phyloP scores from a whole-genome alignment of 179 eudicot genomes.

The Silene noctiflora region DNA sequence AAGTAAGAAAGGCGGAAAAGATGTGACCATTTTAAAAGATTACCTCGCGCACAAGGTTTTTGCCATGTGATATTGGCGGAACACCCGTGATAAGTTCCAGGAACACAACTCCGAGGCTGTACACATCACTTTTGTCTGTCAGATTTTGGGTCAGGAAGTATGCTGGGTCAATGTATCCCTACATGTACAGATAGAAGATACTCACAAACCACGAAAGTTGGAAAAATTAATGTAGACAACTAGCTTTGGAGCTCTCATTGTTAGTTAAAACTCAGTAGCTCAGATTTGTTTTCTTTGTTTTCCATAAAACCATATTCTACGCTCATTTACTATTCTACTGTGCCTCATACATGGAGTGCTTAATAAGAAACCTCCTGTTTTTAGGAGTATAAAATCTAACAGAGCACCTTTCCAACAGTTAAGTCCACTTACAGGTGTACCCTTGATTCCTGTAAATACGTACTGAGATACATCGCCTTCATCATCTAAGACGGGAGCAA shows the following conservation, averaged over 20 bases:
- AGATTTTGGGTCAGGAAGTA: slow-evolving; percentile 61
- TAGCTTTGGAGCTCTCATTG: too few species aligned
- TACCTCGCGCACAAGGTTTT: slow-evolving; percentile 80
- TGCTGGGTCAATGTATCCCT: slow-evolving; percentile 82
- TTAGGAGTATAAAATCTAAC: too few species aligned
- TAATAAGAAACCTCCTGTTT: too few species aligned
- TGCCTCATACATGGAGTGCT: too few species aligned
- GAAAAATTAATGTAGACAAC: neutral
- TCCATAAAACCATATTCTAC: too few species aligned
- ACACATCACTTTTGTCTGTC: slow-evolving; percentile 76
- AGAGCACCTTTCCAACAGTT: neutral
- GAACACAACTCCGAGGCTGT: slow-evolving; percentile 25
- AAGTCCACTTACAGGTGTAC: slow-evolving; percentile 53
- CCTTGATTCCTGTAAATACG: slow-evolving; percentile 54
- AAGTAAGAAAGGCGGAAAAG: too few species aligned
- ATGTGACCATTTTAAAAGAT: neutral
- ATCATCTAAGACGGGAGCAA: slow-evolving; percentile 51
- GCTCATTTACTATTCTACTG: too few species aligned
- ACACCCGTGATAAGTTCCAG: slow-evolving; percentile 68
- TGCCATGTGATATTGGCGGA: slow-evolving; percentile 66
- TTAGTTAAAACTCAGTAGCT: too few species aligned
- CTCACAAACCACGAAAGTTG: neutral
- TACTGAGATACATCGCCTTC: slow-evolving; percentile 41
- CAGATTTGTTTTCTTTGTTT: too few species aligned
- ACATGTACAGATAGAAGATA: slow-evolving; percentile 19